Evolutionary conservation across 257 asterid genomes (phyloP).

Genomic region (Buddleja alternifolia): DNA sequence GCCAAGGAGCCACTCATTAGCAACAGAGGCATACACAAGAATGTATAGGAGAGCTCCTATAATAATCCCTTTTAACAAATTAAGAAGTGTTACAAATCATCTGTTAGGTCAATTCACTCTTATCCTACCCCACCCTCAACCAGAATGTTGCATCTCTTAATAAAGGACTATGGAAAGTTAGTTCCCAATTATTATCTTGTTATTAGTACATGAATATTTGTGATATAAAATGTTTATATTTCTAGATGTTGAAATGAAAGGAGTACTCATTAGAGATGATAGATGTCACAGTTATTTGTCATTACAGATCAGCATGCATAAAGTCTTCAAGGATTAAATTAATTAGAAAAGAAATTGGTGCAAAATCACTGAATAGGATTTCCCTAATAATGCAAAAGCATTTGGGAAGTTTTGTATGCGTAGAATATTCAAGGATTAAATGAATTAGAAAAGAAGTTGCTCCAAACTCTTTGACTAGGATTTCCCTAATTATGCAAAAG

Average conservation of each 20-base stretch:
- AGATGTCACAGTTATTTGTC: background rate
- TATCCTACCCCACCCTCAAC: background rate
- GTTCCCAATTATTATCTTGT: too few relatives aligned
- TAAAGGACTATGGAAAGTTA: too few relatives aligned
- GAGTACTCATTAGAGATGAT: background rate
- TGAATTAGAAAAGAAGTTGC: too few relatives aligned
- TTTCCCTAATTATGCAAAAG: too few relatives aligned
- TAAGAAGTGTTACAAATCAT: background rate
- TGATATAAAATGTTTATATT: background rate
- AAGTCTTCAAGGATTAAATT: background rate
- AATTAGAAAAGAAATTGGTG: too few relatives aligned
- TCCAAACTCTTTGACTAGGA: too few relatives aligned
- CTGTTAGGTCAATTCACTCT: background rate
- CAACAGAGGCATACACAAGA: slow-evolving; percentile 9
- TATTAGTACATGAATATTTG: too few relatives aligned
- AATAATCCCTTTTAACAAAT: background rate
- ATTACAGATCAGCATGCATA: background rate
- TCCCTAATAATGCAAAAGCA: too few relatives aligned
- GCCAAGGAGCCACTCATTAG: background rate
- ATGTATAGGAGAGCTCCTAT: background rate
- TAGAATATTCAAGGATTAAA: too few relatives aligned
- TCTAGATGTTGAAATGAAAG: background rate
- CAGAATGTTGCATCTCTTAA: background rate
- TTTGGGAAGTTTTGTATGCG: too few relatives aligned
- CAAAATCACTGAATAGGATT: too few relatives aligned